Base-by-base conservation (phyloP, 108 stramenopile genomes). In the Nannochloropsis gaditana region DNA sequence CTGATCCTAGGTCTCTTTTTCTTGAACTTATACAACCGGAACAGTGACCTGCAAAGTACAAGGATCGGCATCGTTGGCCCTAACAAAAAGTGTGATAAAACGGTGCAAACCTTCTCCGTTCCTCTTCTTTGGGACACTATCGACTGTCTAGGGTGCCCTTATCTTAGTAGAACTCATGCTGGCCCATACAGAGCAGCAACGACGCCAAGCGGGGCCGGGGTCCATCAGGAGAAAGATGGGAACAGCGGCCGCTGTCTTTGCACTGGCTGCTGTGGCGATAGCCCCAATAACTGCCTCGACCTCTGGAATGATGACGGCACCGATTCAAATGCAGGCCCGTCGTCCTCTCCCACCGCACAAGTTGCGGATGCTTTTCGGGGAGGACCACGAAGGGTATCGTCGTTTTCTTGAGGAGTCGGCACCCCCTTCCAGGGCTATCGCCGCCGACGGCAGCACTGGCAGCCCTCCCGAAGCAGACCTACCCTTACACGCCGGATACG, bases 401-500 rank as follows among this genome's bases (percentile, higher is more conserved):
- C 59, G 59, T 73, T 73, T 73, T n/a, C 59, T 73, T n/a, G 6
- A 73, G 59, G 59, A 73, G 59, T 15, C 59, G 59, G 59, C 59
- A 15, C 59, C 59, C n/a, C 31, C 31, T 1, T 31, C 31, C 31
- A 31, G 31, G 31, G 59, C 59, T 73, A n/a, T n/a, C n/a, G 59
- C 59, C 4, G 8, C 8, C 19, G 2, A 15, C 6, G 59, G 59
- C 19, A n/a, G 19, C 19, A 73, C 59, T n/a, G n/a, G 59, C 2
- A 73, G n/a, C 6, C 59, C 59, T 6, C 59, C 59, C 15, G 59
- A 73, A 8, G 59, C 19, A n/a, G 59, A 87, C 80, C 73, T 84
- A 1, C 87, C 87, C 19, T 47, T 88, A 50, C 81, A 84, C 45
- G 84, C 88, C 2, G 96, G 96, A 21, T 91, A 92, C 45, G 96